These are phyloP conservation scores for Chenopodium formosanum DNA, from an alignment of 148 eudicot species.

Conservation along the genomic window DNA sequence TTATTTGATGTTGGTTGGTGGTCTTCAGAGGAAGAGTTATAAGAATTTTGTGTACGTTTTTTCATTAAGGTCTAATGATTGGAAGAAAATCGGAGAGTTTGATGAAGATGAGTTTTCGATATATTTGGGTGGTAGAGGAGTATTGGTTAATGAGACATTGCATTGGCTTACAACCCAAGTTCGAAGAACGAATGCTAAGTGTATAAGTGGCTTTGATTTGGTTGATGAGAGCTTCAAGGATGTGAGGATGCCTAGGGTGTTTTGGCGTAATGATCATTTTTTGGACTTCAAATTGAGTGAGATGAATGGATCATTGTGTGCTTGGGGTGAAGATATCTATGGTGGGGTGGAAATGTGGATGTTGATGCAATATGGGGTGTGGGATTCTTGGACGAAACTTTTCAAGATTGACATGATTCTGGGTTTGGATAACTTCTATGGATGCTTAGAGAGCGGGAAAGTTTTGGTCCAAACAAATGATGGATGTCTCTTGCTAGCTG, in stretches of 20 bases:
- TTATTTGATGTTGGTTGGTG: slow-evolving; percentile 31
- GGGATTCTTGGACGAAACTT: slow-evolving; percentile 28
- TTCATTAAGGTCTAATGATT: slow-evolving; percentile 26
- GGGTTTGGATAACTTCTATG: slow-evolving; percentile 25
- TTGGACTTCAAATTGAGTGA: slow-evolving; percentile 26
- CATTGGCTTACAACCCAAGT: slow-evolving; percentile 33
- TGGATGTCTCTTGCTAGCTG: slow-evolving; percentile 30
- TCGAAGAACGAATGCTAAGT: slow-evolving; percentile 10
- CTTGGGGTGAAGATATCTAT: slow-evolving; percentile 21
- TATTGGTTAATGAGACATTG: slow-evolving; percentile 33
- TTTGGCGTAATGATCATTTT: slow-evolving; percentile 6
- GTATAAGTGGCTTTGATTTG: slow-evolving; percentile 29
- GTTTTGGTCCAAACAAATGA: slow-evolving; percentile 28
- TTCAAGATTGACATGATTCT: slow-evolving; percentile 22
- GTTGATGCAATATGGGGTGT: slow-evolving; percentile 22
- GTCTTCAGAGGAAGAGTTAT: slow-evolving; percentile 28
- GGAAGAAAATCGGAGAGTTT: slow-evolving; percentile 29
- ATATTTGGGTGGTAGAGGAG: slow-evolving; percentile 30
- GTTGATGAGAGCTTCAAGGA: slow-evolving; percentile 26
- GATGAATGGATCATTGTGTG: slow-evolving; percentile 30
- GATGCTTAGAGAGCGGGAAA: slow-evolving; percentile 27
- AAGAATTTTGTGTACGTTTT: slow-evolving; percentile 27
- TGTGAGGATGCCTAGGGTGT: slow-evolving; percentile 22
- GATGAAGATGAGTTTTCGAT: slow-evolving; percentile 13
- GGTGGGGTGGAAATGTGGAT: slow-evolving; percentile 33